Evolutionary conservation across 106 monocot genomes (phyloP).

Genomic region (Allium fistulosum): DNA sequence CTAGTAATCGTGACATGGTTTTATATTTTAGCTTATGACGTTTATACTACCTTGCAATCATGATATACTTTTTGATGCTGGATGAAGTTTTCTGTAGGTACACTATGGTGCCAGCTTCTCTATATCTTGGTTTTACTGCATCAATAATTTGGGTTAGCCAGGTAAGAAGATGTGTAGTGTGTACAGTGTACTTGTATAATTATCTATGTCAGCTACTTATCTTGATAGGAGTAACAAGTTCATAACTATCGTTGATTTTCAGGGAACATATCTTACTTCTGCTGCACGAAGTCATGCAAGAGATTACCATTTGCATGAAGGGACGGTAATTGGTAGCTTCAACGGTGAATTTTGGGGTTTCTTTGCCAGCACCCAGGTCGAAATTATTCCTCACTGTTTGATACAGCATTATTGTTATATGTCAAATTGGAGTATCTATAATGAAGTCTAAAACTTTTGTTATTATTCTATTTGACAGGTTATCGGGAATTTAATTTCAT

Average conservation of each 20-base stretch:
- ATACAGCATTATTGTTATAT: not conserved
- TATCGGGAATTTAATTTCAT: slow-evolving; percentile 79
- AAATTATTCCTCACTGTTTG: not conserved
- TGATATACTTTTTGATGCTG: not conserved
- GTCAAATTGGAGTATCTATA: too few species aligned
- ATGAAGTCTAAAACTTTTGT: not conserved
- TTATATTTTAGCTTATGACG: too few species aligned
- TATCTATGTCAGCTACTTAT: too few species aligned
- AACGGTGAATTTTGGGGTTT: slow-evolving; percentile 99
- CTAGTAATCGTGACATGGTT: too few species aligned
- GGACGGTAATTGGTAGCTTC: slow-evolving; percentile 68
- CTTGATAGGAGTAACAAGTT: too few species aligned
- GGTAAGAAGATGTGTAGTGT: slow-evolving; percentile 22
- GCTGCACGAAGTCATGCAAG: slow-evolving; percentile 82
- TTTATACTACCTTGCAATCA: not conserved
- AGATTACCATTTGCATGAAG: slow-evolving; percentile 73
- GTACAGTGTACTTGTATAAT: too few species aligned
- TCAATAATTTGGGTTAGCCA: slow-evolving; percentile 97
- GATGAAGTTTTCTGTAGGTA: slow-evolving; percentile 49
- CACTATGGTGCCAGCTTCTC: slow-evolving; percentile 88
- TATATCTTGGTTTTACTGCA: slow-evolving; percentile 92
- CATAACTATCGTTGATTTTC: slow-evolving; percentile 13
- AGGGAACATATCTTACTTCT: slow-evolving; percentile 89
- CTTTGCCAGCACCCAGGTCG: slow-evolving; percentile 83
- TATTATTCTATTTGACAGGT: slow-evolving; percentile 40